Evolutionary conservation across 2,329 filamentous ascomycete genomes (phyloP), one percentile per base, ranked within the genome.

Genomic region (Septoria petroselini): DNA sequence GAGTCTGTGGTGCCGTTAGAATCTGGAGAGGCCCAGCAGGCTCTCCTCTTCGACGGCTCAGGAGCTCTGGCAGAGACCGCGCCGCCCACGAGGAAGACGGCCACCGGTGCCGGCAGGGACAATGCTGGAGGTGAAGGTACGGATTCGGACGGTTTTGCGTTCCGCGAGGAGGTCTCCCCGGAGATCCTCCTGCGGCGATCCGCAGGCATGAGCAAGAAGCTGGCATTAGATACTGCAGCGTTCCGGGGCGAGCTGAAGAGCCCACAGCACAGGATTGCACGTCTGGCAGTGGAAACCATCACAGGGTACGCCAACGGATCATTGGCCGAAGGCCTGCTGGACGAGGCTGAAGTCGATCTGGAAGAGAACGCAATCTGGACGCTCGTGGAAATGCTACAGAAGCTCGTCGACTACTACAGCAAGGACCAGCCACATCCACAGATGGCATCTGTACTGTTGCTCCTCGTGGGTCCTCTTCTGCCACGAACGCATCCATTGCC

Each of bases 401-500:
- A 69, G 52, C 65, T 73, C 29, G 62, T 75, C 12, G 56, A 64
- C 9, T 73, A 70, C 50, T 70, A 75, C 53, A 70, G 72, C 14
- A 58, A 57, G 7, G 65, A 62, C 1, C 62, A 71, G 35, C 67
- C 70, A 11, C 72, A 76, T 47, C 71, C 71, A 7, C 76, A 79
- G 58, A 71, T 74, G 33, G 68, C 73, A 1, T 69, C 74, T 1
- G 64, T 73, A 23, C 64, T 79, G 3, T 58, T 78, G 9, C 65
- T 76, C 4, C 67, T 77, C 12, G 53, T 78, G 4, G 62, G 69
- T 18, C 70, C 76, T 27, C 62, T 77, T 52, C 63, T 77, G 23
- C 69, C 73, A 17, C 68, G 67, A 48, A 72, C 70, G 7, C 67
- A 71, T 30, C 58, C 65, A 23, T 62, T 68, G 3, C 55, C 65